A percentile compares a stretch with the other conserved stretches of the same genome.
Conservation (phyloP, 2,329 filamentous ascomycete genomes). For the Ascochyta lentis region DNA sequence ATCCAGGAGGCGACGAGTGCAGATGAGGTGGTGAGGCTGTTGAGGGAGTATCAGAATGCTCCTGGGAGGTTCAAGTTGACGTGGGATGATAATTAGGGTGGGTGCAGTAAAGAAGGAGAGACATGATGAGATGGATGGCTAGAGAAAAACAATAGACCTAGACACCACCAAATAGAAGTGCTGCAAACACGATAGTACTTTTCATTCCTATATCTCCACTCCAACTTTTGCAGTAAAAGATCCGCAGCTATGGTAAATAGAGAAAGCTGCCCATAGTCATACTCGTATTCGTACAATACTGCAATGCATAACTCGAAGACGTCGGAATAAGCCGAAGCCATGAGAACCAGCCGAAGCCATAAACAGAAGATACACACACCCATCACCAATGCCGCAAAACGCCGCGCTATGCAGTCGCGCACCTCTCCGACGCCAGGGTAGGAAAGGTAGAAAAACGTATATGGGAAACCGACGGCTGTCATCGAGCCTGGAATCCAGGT, state of each 20-base stretch:
- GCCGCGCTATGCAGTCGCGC: slow-evolving; percentile 24
- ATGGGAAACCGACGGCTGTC: neutral
- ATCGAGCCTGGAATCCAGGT: slow-evolving; percentile 29
- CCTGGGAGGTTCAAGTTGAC: slow-evolving; percentile 78
- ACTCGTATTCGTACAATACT: slow-evolving; percentile 3
- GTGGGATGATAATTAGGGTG: slow-evolving; percentile 66
- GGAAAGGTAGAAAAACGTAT: slow-evolving; percentile 1
- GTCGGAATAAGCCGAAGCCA: too few relatives aligned
- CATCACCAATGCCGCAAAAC: too few relatives aligned
- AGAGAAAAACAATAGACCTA: too few relatives aligned
- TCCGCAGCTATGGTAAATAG: too few relatives aligned
- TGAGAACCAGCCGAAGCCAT: neutral
- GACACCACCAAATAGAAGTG: too few relatives aligned
- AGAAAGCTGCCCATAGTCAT: too few relatives aligned
- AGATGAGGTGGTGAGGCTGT: slow-evolving; percentile 72
- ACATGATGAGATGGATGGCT: too few relatives aligned
- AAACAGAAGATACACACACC: too few relatives aligned
- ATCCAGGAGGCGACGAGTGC: slow-evolving; percentile 76
- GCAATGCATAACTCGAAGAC: neutral
- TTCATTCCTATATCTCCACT: too few relatives aligned
- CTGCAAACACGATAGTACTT: too few relatives aligned
- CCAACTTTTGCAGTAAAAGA: too few relatives aligned
- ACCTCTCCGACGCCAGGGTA: neutral
- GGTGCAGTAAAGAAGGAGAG: too few relatives aligned
- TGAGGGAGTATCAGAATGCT: slow-evolving; percentile 78